phyloP scores from a whole-genome alignment of 192 early-diverging fungal genomes.

The Entrophospora sp. region DNA sequence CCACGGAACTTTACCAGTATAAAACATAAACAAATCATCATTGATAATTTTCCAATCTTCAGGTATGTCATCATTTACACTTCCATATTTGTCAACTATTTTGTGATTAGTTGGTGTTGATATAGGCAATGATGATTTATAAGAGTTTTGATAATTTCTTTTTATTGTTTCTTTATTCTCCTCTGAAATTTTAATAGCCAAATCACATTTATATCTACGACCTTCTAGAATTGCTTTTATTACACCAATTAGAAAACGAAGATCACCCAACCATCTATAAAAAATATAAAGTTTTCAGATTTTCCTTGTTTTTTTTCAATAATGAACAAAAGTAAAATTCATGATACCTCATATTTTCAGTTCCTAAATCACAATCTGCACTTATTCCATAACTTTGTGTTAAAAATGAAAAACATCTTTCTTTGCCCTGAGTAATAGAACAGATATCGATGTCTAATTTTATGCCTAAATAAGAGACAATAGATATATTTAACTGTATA shows the following conservation, averaged over 20 bases:
- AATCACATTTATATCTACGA: conserved; percentile 30
- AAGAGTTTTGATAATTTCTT: conserved; percentile 22
- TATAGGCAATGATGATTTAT: not conserved
- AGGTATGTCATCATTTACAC: conserved; percentile 26
- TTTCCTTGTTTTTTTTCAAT: not conserved
- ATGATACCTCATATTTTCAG: conserved; percentile 39
- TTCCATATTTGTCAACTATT: conserved; percentile 28
- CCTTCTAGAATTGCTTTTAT: conserved; percentile 35
- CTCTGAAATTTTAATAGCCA: conserved; percentile 37
- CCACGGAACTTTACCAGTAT: conserved; percentile 42
- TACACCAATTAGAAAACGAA: conserved; percentile 32
- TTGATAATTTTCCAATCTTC: conserved; percentile 38
- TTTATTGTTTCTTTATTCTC: conserved; percentile 30
- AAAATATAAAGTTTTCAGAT: not conserved
- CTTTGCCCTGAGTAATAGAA: conserved; percentile 40
- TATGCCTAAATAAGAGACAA: conserved; percentile 34
- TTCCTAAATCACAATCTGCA: conserved; percentile 47
- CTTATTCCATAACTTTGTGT: conserved; percentile 48
- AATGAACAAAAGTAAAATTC: not conserved
- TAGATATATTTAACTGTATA: too few relatives aligned
- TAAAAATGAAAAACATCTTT: conserved; percentile 43
- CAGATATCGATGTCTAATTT: conserved; percentile 47
- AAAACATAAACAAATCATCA: conserved; percentile 32
- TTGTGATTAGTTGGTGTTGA: too few relatives aligned
- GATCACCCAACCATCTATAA: conserved; percentile 46